Conservation (phyloP, 164 flowering plant genomes). For the Annona cherimola region DNA sequence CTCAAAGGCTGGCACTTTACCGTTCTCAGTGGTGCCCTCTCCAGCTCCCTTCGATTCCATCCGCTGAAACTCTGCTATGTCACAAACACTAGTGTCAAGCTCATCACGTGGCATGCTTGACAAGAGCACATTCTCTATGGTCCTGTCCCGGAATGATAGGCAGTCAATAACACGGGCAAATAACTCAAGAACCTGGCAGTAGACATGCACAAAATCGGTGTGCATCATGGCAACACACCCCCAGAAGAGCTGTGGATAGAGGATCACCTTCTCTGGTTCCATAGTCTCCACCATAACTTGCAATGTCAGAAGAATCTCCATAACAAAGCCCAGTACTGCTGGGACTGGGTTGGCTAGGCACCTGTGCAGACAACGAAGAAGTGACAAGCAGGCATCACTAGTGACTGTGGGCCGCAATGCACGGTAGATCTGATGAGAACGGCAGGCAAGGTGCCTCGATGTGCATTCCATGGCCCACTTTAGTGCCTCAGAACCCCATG, state of each 20-base stretch:
- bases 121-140: constrained; percentile 93
- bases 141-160: constrained; percentile 77
- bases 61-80: constrained; percentile 50
- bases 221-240: constrained; percentile 99
- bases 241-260: constrained; percentile 99
- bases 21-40: constrained; percentile 42
- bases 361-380: constrained; percentile 91
- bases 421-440: constrained; percentile 98
- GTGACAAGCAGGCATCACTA: constrained; percentile 88
- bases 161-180: constrained; percentile 91
- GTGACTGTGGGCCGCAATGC: constrained; percentile 88
- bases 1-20: constrained; percentile 81
- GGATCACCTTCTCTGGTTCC: constrained; percentile 98
- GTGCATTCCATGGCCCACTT: constrained; percentile 99
- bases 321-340: constrained; percentile 79
- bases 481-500: constrained; percentile 97
- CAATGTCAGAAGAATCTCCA: constrained; percentile 89
- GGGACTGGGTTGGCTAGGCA: constrained; percentile 90
- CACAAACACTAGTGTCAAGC: constrained; percentile 44
- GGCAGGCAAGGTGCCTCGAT: constrained; percentile 96
- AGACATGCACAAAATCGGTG: constrained; percentile 95
- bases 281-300: constrained; percentile 99
- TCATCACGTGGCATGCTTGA: constrained; percentile 99
- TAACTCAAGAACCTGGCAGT: constrained; percentile 94
- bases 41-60: constrained; percentile 49